These are phyloP conservation scores for Elymus sibiricus DNA, from an alignment of 176 grass and related monocot species.

Conservation along the genomic window DNA sequence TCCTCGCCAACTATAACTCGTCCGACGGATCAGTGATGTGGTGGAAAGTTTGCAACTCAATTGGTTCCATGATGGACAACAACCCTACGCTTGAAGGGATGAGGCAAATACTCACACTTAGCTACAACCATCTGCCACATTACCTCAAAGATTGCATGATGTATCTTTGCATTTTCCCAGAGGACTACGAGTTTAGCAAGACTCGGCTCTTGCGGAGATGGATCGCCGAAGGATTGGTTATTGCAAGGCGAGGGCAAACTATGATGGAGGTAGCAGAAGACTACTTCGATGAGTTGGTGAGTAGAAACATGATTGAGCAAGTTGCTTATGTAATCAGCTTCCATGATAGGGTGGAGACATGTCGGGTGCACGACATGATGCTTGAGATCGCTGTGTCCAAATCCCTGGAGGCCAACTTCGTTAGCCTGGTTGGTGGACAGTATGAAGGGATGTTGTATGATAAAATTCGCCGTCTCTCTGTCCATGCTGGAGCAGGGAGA, in stretches of 20 bases:
- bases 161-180: constrained; percentile 22
- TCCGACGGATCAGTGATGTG: not conserved
- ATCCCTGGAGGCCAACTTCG: not conserved
- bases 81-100: constrained; percentile 1
- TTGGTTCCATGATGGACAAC: not conserved
- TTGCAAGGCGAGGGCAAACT: not conserved
- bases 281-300: not conserved
- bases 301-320: not conserved
- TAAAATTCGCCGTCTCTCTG: not conserved
- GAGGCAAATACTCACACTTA: not conserved
- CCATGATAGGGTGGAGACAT: not conserved
- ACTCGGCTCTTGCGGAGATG: not conserved
- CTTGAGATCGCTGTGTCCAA: not conserved
- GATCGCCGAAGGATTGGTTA: not conserved
- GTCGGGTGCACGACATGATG: not conserved
- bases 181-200: not conserved
- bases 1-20: not conserved
- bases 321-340: no score
- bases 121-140: constrained; percentile 7
- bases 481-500: not conserved
- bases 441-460: not conserved
- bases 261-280: not conserved
- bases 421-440: not conserved
- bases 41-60: not conserved
- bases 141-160: constrained; percentile 1